A percentile compares a stretch with the other conserved stretches of the same genome.
Conservation (phyloP, 805 yeast genomes). For the Candida maesae region DNA sequence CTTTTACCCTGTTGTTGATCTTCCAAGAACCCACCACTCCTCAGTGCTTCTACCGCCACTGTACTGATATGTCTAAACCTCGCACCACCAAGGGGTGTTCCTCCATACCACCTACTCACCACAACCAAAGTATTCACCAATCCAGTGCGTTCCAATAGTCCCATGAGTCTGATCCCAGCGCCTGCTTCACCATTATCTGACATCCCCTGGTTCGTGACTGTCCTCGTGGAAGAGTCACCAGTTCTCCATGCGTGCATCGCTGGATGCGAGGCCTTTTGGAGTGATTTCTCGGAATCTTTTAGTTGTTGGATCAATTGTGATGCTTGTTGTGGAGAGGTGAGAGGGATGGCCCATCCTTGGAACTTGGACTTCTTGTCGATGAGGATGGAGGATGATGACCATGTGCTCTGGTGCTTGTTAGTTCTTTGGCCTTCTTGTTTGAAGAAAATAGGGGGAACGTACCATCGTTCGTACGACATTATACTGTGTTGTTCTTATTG, state of each 20-base stretch:
- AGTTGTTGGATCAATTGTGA: constrained; percentile 40
- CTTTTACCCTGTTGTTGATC: constrained; percentile 2
- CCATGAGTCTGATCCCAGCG: constrained; percentile 59
- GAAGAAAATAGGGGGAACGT: too few relatives aligned
- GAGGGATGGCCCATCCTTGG: constrained; percentile 52
- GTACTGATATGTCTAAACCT: constrained; percentile 65
- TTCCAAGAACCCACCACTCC: constrained; percentile 32
- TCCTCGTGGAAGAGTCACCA: constrained; percentile 3
- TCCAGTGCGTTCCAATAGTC: constrained; percentile 46
- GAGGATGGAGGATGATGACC: constrained; percentile 40
- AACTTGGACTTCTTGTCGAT: constrained; percentile 60
- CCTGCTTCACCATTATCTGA: constrained; percentile 74
- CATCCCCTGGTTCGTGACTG: constrained; percentile 47
- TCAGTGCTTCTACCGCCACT: constrained; percentile 50
- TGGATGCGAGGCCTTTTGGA: constrained; percentile 64
- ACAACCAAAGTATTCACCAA: constrained; percentile 56
- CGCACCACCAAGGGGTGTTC: constrained; percentile 66
- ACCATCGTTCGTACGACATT: too few relatives aligned
- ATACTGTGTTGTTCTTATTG: too few relatives aligned
- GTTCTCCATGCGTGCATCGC: constrained; percentile 70
- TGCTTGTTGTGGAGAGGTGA: constrained; percentile 41
- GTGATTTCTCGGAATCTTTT: constrained; percentile 39
- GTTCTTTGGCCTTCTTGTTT: background rate
- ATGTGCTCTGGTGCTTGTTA: constrained; percentile 17
- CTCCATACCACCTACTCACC: constrained; percentile 83